These are phyloP conservation scores for Sordaria brevicollis DNA, from an alignment of 495 filamentous ascomycete species.

Conservation along the genomic window DNA sequence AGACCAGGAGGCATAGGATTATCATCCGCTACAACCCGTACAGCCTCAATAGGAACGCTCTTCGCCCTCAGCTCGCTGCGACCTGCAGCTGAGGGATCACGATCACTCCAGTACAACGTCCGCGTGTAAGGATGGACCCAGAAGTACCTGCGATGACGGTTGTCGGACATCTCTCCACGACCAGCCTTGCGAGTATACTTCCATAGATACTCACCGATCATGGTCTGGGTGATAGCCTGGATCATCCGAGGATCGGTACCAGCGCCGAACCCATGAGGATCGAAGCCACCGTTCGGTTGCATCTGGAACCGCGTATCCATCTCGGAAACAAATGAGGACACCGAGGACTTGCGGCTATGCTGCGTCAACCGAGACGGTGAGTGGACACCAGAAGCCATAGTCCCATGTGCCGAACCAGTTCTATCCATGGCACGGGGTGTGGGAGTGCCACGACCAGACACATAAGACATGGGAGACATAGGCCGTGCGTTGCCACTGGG, in stretches of 20 bases:
- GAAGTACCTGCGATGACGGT: conserved; percentile 89
- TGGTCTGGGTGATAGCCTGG: conserved; percentile 97
- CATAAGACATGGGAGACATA: conserved; percentile 25
- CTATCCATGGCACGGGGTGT: conserved; percentile 27
- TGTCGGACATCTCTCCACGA: conserved; percentile 73
- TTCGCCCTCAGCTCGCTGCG: conserved; percentile 77
- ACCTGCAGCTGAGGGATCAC: conserved; percentile 71
- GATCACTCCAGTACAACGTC: conserved; percentile 92
- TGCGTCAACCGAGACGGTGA: conserved; percentile 27
- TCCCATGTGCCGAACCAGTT: conserved; percentile 23
- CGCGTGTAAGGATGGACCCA: conserved; percentile 98
- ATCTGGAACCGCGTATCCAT: conserved; percentile 84
- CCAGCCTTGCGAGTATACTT: conserved; percentile 94
- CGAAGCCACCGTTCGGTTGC: conserved; percentile 43
- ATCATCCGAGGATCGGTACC: conserved; percentile 95
- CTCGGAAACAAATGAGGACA: conserved; percentile 93
- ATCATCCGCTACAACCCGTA: conserved; percentile 88
- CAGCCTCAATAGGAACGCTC: conserved; percentile 88
- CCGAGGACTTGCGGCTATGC: conserved; percentile 61
- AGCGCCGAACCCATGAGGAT: conserved; percentile 48
- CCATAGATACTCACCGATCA: conserved; percentile 99
- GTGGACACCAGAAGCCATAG: conserved; percentile 22
- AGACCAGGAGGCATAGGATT: conserved; percentile 92
- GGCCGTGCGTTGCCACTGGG: conserved; percentile 39
- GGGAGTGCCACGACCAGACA: conserved; percentile 24